phyloP scores from a whole-genome alignment of 192 early-diverging fungal genomes.

The Martensiomyces pterosporus region DNA sequence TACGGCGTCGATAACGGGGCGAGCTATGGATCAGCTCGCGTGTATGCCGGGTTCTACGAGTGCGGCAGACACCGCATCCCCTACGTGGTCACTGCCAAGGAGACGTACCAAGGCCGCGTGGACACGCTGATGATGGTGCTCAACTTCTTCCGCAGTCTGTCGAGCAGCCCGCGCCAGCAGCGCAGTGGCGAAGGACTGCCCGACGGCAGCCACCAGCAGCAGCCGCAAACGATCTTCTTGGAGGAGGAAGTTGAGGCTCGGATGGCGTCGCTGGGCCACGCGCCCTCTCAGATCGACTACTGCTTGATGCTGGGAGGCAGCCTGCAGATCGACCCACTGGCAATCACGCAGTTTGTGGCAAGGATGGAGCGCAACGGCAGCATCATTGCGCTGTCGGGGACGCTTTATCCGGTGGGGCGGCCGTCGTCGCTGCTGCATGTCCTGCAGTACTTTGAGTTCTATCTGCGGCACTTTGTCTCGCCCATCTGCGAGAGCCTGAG shows the following conservation, averaged over 20 bases:
- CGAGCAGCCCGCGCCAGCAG: slow-evolving; percentile 10
- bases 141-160: slow-evolving; percentile 41
- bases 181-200: neutral
- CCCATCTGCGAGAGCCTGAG: slow-evolving; percentile 45
- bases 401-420: slow-evolving; percentile 39
- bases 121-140: slow-evolving; percentile 51
- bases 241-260: slow-evolving; percentile 47
- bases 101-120: slow-evolving; percentile 34
- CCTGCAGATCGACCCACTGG: slow-evolving; percentile 40
- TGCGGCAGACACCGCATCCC: slow-evolving; percentile 84
- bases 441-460: slow-evolving; percentile 34
- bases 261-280: slow-evolving; percentile 28
- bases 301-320: slow-evolving; percentile 35
- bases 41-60: slow-evolving; percentile 93
- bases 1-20: slow-evolving; percentile 28
- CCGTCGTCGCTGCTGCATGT: slow-evolving; percentile 33
- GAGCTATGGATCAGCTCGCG: slow-evolving; percentile 44
- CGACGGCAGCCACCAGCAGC: neutral
- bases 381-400: slow-evolving; percentile 31
- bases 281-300: slow-evolving; percentile 18
- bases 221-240: slow-evolving; percentile 30
- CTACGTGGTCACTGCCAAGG: slow-evolving; percentile 90
- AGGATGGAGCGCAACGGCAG: slow-evolving; percentile 30
- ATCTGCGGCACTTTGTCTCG: slow-evolving; percentile 45
- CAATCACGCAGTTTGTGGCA: slow-evolving; percentile 45